Evolutionary conservation across 768 basidiomycete species (phyloP).

Genomic region (Lactarius hatsudake): DNA sequence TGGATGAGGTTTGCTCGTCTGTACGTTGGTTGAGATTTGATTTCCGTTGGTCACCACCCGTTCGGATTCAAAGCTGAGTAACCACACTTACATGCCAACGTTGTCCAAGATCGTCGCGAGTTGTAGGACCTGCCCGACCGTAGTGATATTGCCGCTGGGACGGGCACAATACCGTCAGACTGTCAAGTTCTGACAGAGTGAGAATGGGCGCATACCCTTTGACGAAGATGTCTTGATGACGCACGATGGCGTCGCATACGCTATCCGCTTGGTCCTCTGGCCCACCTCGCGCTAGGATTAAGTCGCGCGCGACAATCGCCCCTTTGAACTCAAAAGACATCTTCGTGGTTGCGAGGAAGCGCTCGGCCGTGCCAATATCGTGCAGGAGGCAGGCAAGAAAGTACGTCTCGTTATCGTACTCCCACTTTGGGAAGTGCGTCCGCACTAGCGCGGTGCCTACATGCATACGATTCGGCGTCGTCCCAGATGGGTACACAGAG

Average conservation of each 20-base stretch:
- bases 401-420: conserved; percentile 49
- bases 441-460: conserved; percentile 47
- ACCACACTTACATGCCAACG: conserved; percentile 40
- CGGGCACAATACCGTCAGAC: conserved; percentile 5
- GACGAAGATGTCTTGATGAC: conserved; percentile 48
- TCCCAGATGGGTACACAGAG: neutral
- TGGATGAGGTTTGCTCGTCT: conserved; percentile 44
- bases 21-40: conserved; percentile 19
- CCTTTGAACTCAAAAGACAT: conserved; percentile 57
- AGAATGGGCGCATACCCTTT: conserved; percentile 37
- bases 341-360: conserved; percentile 50
- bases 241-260: conserved; percentile 49
- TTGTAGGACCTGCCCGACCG: conserved; percentile 49
- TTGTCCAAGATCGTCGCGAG: conserved; percentile 50
- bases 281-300: conserved; percentile 43
- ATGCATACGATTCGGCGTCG: neutral
- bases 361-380: conserved; percentile 50
- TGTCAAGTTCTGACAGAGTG: neutral
- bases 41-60: neutral
- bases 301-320: conserved; percentile 49
- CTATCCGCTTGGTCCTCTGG: conserved; percentile 51
- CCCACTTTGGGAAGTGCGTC: conserved; percentile 47
- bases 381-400: conserved; percentile 52
- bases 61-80: neutral
- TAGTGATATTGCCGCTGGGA: conserved; percentile 47